phyloP scores from a whole-genome alignment of 768 basidiomycete species.

The Calocera viscosa region DNA sequence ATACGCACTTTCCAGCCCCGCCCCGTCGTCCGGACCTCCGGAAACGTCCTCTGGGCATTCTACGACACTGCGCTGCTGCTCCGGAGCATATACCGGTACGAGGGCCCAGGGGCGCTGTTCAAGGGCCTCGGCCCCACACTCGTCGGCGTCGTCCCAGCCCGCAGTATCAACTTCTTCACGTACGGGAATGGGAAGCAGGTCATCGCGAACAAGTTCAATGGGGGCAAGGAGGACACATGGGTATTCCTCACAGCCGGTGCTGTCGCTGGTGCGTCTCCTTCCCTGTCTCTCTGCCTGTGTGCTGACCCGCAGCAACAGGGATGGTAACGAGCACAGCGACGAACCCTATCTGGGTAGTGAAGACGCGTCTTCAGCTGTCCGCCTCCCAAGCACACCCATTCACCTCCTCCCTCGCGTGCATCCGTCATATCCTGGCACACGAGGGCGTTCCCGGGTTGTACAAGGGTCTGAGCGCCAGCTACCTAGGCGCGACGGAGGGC shows the following conservation, averaged over 20 bases:
- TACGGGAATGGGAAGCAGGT: slow-evolving; percentile 94
- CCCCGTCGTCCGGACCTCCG: background rate
- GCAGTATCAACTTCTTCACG: slow-evolving; percentile 95
- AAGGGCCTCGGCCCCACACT: slow-evolving; percentile 89
- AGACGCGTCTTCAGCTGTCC: slow-evolving; percentile 80
- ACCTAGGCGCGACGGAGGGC: slow-evolving; percentile 89
- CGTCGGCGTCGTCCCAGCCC: slow-evolving; percentile 87
- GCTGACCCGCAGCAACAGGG: slow-evolving; percentile 30
- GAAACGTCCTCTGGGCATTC: slow-evolving; percentile 6
- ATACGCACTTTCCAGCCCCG: background rate
- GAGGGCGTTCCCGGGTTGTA: slow-evolving; percentile 86
- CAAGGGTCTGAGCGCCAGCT: slow-evolving; percentile 87
- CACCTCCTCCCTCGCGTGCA: slow-evolving; percentile 29
- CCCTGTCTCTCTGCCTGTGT: background rate
- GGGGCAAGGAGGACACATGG: slow-evolving; percentile 64
- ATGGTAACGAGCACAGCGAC: slow-evolving; percentile 79
- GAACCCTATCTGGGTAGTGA: slow-evolving; percentile 99
- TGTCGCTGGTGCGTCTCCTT: slow-evolving; percentile 35
- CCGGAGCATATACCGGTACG: slow-evolving; percentile 57
- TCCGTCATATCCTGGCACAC: slow-evolving; percentile 59
- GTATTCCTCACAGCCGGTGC: slow-evolving; percentile 83
- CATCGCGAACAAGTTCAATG: slow-evolving; percentile 70
- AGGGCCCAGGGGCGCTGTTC: slow-evolving; percentile 81
- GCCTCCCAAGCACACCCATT: slow-evolving; percentile 26
- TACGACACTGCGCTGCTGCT: slow-evolving; percentile 3